phyloP scores from a whole-genome alignment of 2,329 filamentous ascomycete species.

The Xylariaceae sp. region DNA sequence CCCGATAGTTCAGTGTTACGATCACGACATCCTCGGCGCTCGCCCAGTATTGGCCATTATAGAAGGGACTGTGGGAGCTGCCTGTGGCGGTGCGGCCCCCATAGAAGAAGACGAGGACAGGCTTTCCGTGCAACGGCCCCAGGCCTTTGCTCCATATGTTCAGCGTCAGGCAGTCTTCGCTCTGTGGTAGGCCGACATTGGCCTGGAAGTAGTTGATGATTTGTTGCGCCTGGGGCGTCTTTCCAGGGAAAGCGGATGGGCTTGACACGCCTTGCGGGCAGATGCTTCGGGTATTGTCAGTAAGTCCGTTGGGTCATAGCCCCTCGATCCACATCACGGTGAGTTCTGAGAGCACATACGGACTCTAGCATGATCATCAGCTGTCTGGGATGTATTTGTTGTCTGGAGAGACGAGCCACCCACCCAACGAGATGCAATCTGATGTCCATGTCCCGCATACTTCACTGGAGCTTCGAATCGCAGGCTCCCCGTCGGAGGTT shows the following conservation, averaged over 20 bases:
- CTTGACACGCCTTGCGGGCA: background rate
- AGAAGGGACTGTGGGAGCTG: conserved; percentile 9
- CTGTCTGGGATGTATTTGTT: background rate
- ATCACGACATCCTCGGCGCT: conserved; percentile 25
- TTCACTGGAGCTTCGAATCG: background rate
- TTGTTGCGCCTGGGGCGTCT: background rate
- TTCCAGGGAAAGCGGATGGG: background rate
- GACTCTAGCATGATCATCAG: background rate
- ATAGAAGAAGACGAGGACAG: background rate
- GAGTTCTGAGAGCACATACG: too few relatives aligned
- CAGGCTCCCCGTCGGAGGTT: background rate
- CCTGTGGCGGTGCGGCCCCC: background rate
- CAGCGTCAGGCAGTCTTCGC: conserved; percentile 1
- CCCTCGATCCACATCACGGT: too few relatives aligned
- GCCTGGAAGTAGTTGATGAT: background rate
- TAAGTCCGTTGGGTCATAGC: too few relatives aligned
- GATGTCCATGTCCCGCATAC: background rate
- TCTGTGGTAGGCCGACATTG: background rate
- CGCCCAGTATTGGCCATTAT: conserved; percentile 22
- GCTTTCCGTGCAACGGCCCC: background rate
- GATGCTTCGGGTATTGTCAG: background rate
- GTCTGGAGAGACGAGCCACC: background rate
- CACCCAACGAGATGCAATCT: background rate
- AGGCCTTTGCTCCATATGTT: background rate
- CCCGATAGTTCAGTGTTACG: conserved; percentile 26